Evolutionary conservation across 306 rosid species (phyloP).

Genomic region (Carpinus viminea): DNA sequence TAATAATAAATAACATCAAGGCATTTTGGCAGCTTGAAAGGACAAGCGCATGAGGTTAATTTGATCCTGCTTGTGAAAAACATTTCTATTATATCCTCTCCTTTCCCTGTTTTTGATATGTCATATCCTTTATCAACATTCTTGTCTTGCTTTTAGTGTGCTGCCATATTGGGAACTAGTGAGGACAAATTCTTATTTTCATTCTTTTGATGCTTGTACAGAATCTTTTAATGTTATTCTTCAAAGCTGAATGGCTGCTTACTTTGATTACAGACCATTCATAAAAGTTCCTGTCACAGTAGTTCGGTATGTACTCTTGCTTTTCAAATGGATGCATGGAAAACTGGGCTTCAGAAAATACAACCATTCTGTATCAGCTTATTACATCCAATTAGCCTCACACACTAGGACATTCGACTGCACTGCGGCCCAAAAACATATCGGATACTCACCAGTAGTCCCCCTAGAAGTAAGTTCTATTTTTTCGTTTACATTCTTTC

Average conservation of each 20-base stretch:
- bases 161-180: slow-evolving; percentile 27
- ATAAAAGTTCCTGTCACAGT: slow-evolving; percentile 69
- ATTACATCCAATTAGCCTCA: slow-evolving; percentile 58
- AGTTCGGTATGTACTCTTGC: slow-evolving; percentile 47
- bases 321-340: slow-evolving; percentile 55
- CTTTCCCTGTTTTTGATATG: neutral
- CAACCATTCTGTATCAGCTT: slow-evolving; percentile 52
- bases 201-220: slow-evolving; percentile 28
- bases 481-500: neutral
- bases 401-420: slow-evolving; percentile 65
- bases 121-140: slow-evolving; percentile 17
- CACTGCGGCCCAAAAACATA: slow-evolving; percentile 58
- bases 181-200: slow-evolving; percentile 8
- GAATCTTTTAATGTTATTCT: slow-evolving; percentile 22
- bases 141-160: slow-evolving; percentile 14
- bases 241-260: slow-evolving; percentile 27
- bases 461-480: slow-evolving; percentile 57
- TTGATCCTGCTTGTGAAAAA: neutral
- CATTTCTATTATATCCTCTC: neutral
- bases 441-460: slow-evolving; percentile 74
- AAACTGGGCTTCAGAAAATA: slow-evolving; percentile 45
- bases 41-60: neutral
- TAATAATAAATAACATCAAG: neutral
- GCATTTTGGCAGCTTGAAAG: neutral
- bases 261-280: slow-evolving; percentile 61